Conservation (phyloP, 2,329 filamentous ascomycete genomes). For the Colletotrichum cereale region DNA sequence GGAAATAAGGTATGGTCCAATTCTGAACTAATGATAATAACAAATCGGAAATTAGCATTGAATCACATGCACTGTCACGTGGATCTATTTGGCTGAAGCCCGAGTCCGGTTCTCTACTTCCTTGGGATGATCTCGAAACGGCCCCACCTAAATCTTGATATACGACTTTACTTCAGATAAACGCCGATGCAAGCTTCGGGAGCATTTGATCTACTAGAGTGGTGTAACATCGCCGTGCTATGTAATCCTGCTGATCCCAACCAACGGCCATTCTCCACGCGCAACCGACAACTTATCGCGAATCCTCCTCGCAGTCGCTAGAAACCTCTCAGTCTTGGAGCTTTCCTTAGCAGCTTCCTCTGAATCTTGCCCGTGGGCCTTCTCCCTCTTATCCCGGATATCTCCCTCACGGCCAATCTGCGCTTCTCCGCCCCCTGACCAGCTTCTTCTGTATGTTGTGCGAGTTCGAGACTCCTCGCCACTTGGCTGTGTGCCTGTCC, state of each 20-base stretch:
- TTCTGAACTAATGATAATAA: not conserved
- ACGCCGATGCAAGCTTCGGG: slow-evolving; percentile 39
- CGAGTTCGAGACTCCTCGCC: not conserved
- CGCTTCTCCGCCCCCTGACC: not conserved
- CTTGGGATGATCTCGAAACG: slow-evolving; percentile 40
- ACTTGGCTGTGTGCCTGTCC: not conserved
- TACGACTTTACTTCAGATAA: slow-evolving; percentile 38
- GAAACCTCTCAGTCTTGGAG: not conserved
- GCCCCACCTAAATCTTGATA: slow-evolving; percentile 35
- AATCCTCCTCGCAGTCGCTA: not conserved
- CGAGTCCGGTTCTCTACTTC: slow-evolving; percentile 16
- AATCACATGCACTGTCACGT: slow-evolving; percentile 35
- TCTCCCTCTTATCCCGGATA: not conserved
- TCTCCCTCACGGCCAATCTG: not conserved
- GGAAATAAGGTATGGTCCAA: not conserved
- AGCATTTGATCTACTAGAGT: slow-evolving; percentile 33
- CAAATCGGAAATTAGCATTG: not conserved
- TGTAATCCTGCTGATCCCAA: slow-evolving; percentile 35
- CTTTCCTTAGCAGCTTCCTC: not conserved
- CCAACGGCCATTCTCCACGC: slow-evolving; percentile 26
- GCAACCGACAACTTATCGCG: slow-evolving; percentile 10
- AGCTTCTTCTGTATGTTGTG: not conserved
- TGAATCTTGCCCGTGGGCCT: not conserved
- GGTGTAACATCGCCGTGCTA: slow-evolving; percentile 22
- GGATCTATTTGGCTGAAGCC: slow-evolving; percentile 23